These are phyloP conservation scores for Leccinum rimulosum DNA, from an alignment of 768 basidiomycete species.

Conservation along the genomic window DNA sequence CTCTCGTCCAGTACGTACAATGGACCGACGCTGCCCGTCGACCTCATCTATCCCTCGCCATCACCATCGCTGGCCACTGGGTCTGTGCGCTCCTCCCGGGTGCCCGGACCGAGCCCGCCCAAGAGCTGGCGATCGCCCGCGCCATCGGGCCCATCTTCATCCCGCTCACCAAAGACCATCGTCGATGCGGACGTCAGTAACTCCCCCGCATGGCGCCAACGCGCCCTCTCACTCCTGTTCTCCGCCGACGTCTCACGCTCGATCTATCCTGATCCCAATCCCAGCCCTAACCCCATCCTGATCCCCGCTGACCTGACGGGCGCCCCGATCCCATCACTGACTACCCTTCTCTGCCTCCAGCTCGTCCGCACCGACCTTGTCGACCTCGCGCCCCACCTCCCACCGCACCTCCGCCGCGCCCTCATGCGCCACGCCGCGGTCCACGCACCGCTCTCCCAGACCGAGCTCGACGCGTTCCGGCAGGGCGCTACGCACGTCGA, in stretches of 20 bases:
- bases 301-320: not conserved
- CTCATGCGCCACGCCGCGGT: conserved; percentile 60
- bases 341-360: conserved; percentile 55
- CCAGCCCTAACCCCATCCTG: conserved; percentile 14
- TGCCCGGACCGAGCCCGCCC: conserved; percentile 53
- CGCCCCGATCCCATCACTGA: conserved; percentile 46
- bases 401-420: conserved; percentile 55
- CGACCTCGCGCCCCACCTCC: conserved; percentile 49
- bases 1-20: conserved; percentile 32
- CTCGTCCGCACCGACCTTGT: conserved; percentile 46
- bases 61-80: conserved; percentile 1
- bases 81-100: conserved; percentile 3
- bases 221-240: conserved; percentile 55
- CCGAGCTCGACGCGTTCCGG: conserved; percentile 50
- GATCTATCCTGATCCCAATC: conserved; percentile 13
- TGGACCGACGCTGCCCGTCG: conserved; percentile 45
- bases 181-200: conserved; percentile 18
- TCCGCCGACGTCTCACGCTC: conserved; percentile 12
- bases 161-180: conserved; percentile 1
- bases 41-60: conserved; percentile 35
- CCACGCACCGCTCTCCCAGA: conserved; percentile 50
- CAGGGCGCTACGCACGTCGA: conserved; percentile 51
- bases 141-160: conserved; percentile 10
- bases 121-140: conserved; percentile 51
- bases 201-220: conserved; percentile 45